Evolutionary conservation across 768 basidiomycete genomes (phyloP).

Genomic region (Suillus cothurnatus): DNA sequence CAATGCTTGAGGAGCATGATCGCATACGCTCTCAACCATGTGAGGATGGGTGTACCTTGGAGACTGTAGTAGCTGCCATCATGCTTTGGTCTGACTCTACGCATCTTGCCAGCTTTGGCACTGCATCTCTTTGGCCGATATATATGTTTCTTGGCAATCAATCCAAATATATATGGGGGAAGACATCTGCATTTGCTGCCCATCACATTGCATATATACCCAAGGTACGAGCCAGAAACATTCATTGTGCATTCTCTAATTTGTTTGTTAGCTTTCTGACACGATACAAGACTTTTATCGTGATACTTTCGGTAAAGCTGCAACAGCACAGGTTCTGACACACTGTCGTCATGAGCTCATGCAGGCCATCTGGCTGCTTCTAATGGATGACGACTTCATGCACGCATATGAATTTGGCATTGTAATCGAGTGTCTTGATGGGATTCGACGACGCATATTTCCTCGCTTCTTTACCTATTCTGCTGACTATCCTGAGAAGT

Average conservation of each 20-base stretch:
- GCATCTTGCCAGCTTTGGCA: constrained; percentile 24
- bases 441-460: constrained; percentile 16
- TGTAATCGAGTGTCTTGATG: constrained; percentile 21
- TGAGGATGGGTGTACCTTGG: no score
- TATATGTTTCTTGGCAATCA: constrained; percentile 14
- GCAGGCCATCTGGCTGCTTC: constrained; percentile 25
- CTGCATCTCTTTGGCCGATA: constrained; percentile 17
- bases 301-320: neutral
- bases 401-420: constrained; percentile 26
- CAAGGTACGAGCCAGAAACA: neutral
- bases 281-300: constrained; percentile 16
- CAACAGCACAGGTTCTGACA: constrained; percentile 7
- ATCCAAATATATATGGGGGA: constrained; percentile 8
- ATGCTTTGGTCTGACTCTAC: constrained; percentile 31
- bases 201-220: constrained; percentile 28
- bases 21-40: no score
- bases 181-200: constrained; percentile 13
- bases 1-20: constrained; percentile 12
- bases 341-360: constrained; percentile 25
- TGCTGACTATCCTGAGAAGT: constrained; percentile 38
- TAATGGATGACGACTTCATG: constrained; percentile 27
- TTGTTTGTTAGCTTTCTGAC: constrained; percentile 17
- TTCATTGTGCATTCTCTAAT: no score
- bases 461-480: constrained; percentile 26
- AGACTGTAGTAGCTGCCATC: constrained; percentile 17